Base-by-base conservation (phyloP, 805 yeast genomes). In the Myxozyma nipponensis region DNA sequence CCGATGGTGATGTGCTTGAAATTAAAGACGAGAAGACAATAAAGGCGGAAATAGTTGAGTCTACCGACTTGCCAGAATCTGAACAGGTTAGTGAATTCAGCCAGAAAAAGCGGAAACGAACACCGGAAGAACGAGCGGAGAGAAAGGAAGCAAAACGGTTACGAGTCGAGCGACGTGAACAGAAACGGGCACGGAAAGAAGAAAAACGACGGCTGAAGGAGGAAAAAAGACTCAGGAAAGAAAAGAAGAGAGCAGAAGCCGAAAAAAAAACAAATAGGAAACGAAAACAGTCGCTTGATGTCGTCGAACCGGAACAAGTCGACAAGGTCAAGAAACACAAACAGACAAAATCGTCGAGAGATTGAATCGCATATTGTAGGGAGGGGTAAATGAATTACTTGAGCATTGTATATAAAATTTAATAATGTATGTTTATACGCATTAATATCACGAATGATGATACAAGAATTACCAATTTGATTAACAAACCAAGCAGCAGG, bases 61-160 rank as follows among this genome's bases (percentile, higher is more conserved):
- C 56, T 44, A 56, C 64, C 56, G 52, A 62, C 53, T 47, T 58
- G 54, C 37, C 47, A 54, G 38, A 67, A 66, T 60, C 68, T 61
- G 57, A 60, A 64, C 42, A 57, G 62, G 39, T 61, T 43, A 34
- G 50, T 66, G 46, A 58, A 63, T 41, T 59, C 62, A 36, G 47
- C 61, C 30, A 49, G 62, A 46, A 57, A 63, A 44, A 61, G 59
- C 28, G 64, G 61, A 63, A 61, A 58, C 63, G 62, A 66, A 47
- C 32, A 18, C 7, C 22, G 54, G 52, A 62, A 53, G 49, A 63
- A 26, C 54, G 62, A 32, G n/a, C 25, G 15, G 36, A 18, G 30
- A 57, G 64, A 45, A 52, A 63, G 64, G 42, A 64, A 65, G 58
- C 55, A 61, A 45, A 60, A 64, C 46, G 62, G 66, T 43, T 62